Conservation (phyloP, 257 asterid genomes). For the Solanum gandarillasii region DNA sequence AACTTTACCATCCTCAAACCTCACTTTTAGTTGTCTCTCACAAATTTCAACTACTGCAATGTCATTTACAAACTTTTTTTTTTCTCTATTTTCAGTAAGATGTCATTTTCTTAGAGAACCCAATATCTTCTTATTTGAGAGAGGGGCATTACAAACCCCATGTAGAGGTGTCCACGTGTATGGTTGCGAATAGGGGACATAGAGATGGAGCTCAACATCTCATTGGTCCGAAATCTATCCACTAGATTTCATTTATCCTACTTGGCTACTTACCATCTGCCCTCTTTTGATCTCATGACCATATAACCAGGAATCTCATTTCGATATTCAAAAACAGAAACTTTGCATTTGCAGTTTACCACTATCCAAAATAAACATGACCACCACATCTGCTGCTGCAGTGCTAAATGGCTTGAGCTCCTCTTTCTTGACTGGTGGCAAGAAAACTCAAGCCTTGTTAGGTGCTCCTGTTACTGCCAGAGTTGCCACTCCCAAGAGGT, state of each 20-base stretch:
- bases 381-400: constrained; percentile 92
- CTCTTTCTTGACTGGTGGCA: constrained; percentile 69
- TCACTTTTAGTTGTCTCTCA: background rate
- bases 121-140: background rate
- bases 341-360: background rate
- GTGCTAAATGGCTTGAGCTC: constrained; percentile 66
- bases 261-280: constrained; percentile 32
- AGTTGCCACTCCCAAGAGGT: constrained; percentile 34
- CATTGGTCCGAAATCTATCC: constrained; percentile 12
- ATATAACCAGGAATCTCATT: background rate
- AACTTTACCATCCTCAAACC: background rate
- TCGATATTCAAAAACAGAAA: background rate
- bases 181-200: background rate
- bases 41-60: background rate
- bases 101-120: background rate
- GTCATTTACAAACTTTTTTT: background rate
- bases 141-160: background rate
- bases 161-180: background rate
- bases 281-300: constrained; percentile 15
- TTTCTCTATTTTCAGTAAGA: background rate
- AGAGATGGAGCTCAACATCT: background rate
- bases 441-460: constrained; percentile 50
- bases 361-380: constrained; percentile 27
- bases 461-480: constrained; percentile 39
- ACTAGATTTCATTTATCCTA: constrained; percentile 32